These are phyloP conservation scores for Penicillium verhagenii DNA, from an alignment of 495 filamentous ascomycete genomes.

Conservation along the genomic window DNA sequence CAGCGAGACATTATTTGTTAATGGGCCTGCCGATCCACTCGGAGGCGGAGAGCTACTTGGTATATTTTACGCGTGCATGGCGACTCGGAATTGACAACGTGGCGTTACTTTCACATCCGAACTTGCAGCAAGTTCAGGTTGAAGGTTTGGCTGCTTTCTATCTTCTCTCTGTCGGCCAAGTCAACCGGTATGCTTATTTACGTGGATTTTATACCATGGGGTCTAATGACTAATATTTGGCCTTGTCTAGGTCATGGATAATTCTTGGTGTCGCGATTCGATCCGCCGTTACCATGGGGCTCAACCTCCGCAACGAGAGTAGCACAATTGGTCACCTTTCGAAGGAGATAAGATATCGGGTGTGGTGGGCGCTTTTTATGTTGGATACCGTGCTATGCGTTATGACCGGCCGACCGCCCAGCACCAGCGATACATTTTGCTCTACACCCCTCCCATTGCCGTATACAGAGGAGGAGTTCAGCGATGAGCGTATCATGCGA, in stretches of 20 bases:
- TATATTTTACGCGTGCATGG: not conserved
- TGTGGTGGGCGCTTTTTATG: not conserved
- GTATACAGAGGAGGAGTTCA: not conserved
- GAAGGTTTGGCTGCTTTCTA: slow-evolving; percentile 60
- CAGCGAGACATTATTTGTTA: too few species aligned
- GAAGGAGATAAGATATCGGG: not conserved
- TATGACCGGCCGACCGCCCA: not conserved
- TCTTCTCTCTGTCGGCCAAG: slow-evolving; percentile 57
- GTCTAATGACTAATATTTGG: not conserved
- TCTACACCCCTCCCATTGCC: not conserved
- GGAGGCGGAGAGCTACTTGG: too few species aligned
- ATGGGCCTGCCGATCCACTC: too few species aligned
- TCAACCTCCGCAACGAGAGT: not conserved
- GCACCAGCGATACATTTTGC: not conserved
- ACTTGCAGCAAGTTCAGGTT: slow-evolving; percentile 61
- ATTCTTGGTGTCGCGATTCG: not conserved
- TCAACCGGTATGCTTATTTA: slow-evolving; percentile 53
- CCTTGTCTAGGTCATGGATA: not conserved
- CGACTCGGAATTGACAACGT: too few species aligned
- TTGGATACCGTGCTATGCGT: not conserved
- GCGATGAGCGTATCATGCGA: not conserved
- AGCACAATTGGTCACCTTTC: not conserved
- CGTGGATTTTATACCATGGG: too few species aligned
- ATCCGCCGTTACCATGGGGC: not conserved
- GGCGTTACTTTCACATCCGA: slow-evolving; percentile 52